Conservation (phyloP, 345 rosid genomes). For the Gossypium bickii region DNA sequence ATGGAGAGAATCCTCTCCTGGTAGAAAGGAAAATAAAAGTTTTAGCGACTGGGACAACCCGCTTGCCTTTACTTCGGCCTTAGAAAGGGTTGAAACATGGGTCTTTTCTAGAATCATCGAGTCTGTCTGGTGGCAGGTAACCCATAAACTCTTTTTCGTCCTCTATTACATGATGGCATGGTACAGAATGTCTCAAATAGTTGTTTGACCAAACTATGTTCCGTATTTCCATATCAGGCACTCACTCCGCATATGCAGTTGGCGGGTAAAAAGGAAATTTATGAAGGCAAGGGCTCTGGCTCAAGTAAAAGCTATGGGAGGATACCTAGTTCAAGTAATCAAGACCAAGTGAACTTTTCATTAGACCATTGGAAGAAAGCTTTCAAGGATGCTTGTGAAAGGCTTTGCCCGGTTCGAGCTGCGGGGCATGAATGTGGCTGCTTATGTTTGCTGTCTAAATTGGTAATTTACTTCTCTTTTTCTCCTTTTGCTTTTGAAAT, state of each 20-base stretch:
- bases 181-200: background rate
- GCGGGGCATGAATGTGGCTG: slow-evolving; percentile 93
- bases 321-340: slow-evolving; percentile 37
- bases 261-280: slow-evolving; percentile 37
- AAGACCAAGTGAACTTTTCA: slow-evolving; percentile 63
- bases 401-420: slow-evolving; percentile 93
- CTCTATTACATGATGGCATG: background rate
- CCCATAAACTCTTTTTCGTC: slow-evolving; percentile 5
- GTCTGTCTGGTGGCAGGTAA: slow-evolving; percentile 99
- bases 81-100: slow-evolving; percentile 92
- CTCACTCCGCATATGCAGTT: slow-evolving; percentile 93
- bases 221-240: slow-evolving; percentile 50
- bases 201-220: slow-evolving; percentile 17
- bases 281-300: slow-evolving; percentile 32
- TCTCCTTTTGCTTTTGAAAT: background rate
- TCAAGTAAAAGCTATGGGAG: slow-evolving; percentile 44
- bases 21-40: slow-evolving; percentile 37
- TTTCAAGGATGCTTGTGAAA: slow-evolving; percentile 82
- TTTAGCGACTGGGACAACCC: slow-evolving; percentile 62
- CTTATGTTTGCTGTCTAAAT: slow-evolving; percentile 58
- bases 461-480: slow-evolving; percentile 37
- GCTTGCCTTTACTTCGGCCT: slow-evolving; percentile 45
- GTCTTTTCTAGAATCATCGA: slow-evolving; percentile 78
- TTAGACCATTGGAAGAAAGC: slow-evolving; percentile 86
- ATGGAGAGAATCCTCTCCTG: slow-evolving; percentile 56